Base-by-base conservation (phyloP, 805 yeast genomes). In the Myxozyma udenii region DNA sequence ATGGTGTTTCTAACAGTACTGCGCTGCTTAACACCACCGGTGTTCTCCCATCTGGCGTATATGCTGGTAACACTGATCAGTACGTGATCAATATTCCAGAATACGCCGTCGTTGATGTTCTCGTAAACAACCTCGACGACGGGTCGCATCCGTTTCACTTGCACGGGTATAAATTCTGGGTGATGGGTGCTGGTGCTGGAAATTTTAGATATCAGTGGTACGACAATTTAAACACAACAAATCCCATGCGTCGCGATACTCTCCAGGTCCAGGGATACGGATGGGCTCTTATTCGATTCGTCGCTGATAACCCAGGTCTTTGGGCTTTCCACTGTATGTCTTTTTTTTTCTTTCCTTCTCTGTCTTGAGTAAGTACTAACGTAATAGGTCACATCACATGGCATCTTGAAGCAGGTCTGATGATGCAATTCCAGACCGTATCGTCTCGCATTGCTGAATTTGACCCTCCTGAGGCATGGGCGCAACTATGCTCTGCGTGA, bases 101-200 rank as follows among this genome's bases (percentile, higher is more conserved):
- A 5, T 46, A 44, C 28, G 90, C 84, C 64, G 69, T 83, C 51
- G 76, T 86, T 33, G 90, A 86, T 62, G 78, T 86, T 61, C 83
- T 84, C 9, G 63, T 86, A 22, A 86, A 85, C 71, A 86, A 85
- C 69, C 69, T 70, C 55, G 95, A 87, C 68, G 81, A 90, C 12
- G 96, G 95, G 66, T 83, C 78, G 55, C 96, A 90, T 73, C 96
- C 97, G 19, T 87, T 89, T 84, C 97, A 89, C 73, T 74, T 89
- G 64, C 97, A 89, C 70, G 97, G 97, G 50, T 86, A 84, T 68
- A 79, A 70, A 46, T 87, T 88, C 81, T 95, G 90, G 76, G 75
- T 84, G 5, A 66, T 87, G 57, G 84, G 78, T 45, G 62, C 75
- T 4, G 87, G 77, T 62, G 75, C 79, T 61, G 75, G 78, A n/a